Evolutionary conservation across 805 yeast genomes (phyloP), one percentile per base, ranked within the genome.

Genomic region (Metschnikowia bowlesiae): DNA sequence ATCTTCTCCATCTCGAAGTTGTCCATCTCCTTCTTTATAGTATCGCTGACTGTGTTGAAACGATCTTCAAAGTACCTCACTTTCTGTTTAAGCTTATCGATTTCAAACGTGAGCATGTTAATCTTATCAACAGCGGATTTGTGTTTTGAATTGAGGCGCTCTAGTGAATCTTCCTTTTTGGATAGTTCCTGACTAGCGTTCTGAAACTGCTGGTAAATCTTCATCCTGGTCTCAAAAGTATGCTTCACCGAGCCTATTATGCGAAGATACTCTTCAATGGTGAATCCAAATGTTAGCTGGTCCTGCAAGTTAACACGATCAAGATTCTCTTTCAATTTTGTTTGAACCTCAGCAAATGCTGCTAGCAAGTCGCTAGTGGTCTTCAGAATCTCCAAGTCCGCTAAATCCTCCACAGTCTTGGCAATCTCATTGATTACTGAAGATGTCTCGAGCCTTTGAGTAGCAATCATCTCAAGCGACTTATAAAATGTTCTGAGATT

Each of bases 221-320:
- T 87, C 50, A 81, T 77, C 57, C 98, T 78, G 50, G 89, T 89
- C 43, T 82, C 83, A 56, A 91, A 84, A 4, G 87, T 82, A 42
- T 82, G 78, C 55, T 85, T 80, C 32, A 89, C 79, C 30, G 96
- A 87, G 8, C 86, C 84, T 28, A 91, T 81, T 13, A 84, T 72
- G 45, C 98, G 78, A 44, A 84, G 73, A 64, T 94, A 91, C 63
- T 91, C 97, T 63, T 92, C 97, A 37, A 92, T 71, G 0, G 96
- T 88, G 28, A 87, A 80, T 1, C 96, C 96, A 43, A 92, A 70
- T 0, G 96, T 89, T 54, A 92, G 71, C 60, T 90, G 81, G 57
- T 92, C 97, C 65, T 89, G 96, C 67, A 87, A 67, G 51, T 89
- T 84, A 53, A 86, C 83, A 53, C 97, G 79, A 55, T 84, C 90